phyloP scores from a whole-genome alignment of 371 early-diverging fungal species.

The Mucor saturninus region DNA sequence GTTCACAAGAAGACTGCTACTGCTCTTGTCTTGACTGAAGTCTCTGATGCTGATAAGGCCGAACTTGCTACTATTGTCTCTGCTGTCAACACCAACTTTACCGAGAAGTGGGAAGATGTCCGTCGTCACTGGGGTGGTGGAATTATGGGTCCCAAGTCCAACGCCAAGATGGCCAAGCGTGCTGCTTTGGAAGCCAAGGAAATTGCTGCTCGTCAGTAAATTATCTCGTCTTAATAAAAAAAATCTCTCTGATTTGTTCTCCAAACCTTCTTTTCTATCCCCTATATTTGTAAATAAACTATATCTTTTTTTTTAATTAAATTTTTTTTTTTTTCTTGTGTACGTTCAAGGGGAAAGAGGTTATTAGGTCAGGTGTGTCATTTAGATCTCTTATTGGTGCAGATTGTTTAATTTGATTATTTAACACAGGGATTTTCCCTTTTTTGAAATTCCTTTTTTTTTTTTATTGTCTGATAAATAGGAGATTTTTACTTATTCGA shows the following conservation, averaged over 20 bases:
- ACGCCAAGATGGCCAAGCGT: constrained; percentile 82
- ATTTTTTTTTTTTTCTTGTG: too few relatives aligned
- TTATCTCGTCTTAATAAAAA: neutral
- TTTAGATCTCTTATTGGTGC: neutral
- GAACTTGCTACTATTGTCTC: constrained; percentile 87
- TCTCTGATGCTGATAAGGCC: constrained; percentile 95
- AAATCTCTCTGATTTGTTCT: constrained; percentile 5
- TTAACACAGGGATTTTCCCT: constrained; percentile 1
- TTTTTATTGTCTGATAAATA: neutral
- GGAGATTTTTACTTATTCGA: neutral
- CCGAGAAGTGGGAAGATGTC: constrained; percentile 91
- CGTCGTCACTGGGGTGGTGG: constrained; percentile 97
- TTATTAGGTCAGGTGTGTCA: neutral
- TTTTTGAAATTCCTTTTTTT: neutral
- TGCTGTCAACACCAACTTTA: constrained; percentile 92
- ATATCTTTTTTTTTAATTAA: too few relatives aligned
- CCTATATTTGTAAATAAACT: constrained; percentile 9
- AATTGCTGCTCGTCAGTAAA: constrained; percentile 58
- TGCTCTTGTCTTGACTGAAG: constrained; percentile 94
- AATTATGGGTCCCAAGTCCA: constrained; percentile 93
- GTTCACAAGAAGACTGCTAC: constrained; percentile 99
- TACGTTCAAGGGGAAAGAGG: too few relatives aligned
- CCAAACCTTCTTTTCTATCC: neutral
- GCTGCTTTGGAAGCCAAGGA: constrained; percentile 73
- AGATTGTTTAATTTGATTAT: constrained; percentile 7